These are phyloP conservation scores for Alternaria sp. DNA, from an alignment of 2,329 filamentous ascomycete species.

Conservation along the genomic window DNA sequence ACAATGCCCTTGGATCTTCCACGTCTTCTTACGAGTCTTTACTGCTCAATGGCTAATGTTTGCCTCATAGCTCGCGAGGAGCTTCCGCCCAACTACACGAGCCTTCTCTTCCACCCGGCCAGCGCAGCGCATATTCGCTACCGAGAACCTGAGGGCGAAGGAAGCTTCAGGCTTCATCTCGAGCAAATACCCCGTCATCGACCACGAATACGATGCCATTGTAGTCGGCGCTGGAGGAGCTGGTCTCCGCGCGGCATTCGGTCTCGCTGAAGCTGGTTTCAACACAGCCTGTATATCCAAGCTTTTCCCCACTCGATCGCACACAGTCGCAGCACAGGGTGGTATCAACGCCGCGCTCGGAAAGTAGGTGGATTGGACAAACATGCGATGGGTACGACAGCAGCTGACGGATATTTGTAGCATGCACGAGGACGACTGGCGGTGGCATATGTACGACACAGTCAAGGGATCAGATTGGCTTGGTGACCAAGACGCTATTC, in stretches of 20 bases:
- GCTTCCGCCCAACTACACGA: conserved; percentile 70
- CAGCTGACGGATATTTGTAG: conserved; percentile 39
- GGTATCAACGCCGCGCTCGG: conserved; percentile 88
- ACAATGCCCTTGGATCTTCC: background rate
- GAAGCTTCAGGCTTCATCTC: conserved; percentile 87
- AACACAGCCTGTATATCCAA: conserved; percentile 88
- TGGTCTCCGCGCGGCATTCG: conserved; percentile 82
- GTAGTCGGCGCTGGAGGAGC: conserved; percentile 87
- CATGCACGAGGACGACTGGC: conserved; percentile 98
- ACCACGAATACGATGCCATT: conserved; percentile 98
- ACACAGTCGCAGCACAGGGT: conserved; percentile 78
- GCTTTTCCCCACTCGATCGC: conserved; percentile 84
- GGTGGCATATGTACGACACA: conserved; percentile 99
- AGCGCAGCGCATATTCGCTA: conserved; percentile 84
- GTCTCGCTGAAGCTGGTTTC: conserved; percentile 86
- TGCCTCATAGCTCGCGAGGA: conserved; percentile 65
- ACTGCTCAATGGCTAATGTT: conserved; percentile 39
- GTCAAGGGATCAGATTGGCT: conserved; percentile 98
- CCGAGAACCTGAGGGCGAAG: conserved; percentile 86
- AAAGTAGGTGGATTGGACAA: conserved; percentile 58
- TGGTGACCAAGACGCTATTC: conserved; percentile 95
- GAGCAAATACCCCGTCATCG: conserved; percentile 94
- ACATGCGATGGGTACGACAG: background rate
- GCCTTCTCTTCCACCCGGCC: conserved; percentile 87
- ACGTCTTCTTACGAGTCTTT: background rate